Percentiles rank a stretch among this genome's conserved stretches.
phyloP scores from a whole-genome alignment of 805 yeast genomes.

The Barnettozyma populi region DNA sequence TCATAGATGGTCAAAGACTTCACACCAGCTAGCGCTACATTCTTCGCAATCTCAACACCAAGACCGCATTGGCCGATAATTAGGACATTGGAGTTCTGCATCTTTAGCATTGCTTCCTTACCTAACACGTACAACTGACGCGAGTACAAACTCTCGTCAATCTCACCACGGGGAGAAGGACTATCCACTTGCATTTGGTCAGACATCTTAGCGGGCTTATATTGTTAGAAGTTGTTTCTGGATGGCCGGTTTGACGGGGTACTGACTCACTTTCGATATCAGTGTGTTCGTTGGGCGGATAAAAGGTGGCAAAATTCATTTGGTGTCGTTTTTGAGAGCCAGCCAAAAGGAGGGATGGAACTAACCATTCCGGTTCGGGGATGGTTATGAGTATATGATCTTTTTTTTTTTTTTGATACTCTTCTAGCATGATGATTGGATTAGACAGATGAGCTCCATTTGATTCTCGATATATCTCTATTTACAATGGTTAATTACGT shows the following conservation, averaged over 20 bases:
- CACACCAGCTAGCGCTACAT: conserved; percentile 95
- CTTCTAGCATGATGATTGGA: too few relatives aligned
- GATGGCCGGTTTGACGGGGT: neutral
- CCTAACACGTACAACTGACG: conserved; percentile 96
- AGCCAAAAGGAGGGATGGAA: neutral
- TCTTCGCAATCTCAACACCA: conserved; percentile 95
- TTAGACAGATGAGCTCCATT: neutral
- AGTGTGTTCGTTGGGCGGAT: neutral
- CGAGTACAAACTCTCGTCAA: conserved; percentile 93
- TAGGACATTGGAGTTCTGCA: conserved; percentile 92
- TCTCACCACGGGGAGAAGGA: conserved; percentile 39
- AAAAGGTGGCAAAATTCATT: neutral
- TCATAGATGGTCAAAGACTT: conserved; percentile 84
- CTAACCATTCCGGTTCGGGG: neutral
- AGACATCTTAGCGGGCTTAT: conserved; percentile 14
- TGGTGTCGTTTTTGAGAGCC: neutral
- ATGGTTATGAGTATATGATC: neutral
- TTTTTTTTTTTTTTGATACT: too few relatives aligned
- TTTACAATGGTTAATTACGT: conserved; percentile 5
- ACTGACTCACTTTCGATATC: neutral
- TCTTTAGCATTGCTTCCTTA: conserved; percentile 95
- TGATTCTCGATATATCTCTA: neutral
- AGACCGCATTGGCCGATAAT: conserved; percentile 87
- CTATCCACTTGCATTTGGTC: conserved; percentile 40
- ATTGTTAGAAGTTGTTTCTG: neutral